phyloP scores from a whole-genome alignment of 805 yeast species.

The Kuraishia borneana region DNA sequence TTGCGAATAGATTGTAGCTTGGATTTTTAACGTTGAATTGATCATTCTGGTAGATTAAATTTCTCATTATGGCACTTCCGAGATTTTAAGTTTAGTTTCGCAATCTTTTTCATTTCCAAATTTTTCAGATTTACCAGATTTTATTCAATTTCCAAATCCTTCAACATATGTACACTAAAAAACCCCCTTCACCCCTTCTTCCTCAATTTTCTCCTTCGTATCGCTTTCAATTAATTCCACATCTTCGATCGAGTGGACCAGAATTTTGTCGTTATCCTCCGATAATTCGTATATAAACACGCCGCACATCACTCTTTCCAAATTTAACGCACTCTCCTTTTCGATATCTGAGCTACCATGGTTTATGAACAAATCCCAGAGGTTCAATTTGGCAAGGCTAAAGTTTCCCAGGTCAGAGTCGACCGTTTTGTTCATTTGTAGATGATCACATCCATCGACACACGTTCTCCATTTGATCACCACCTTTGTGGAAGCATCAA shows the following conservation, averaged over 20 bases:
- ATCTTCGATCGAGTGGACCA: conserved; percentile 58
- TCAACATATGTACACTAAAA: too few species aligned
- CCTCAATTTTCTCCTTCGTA: conserved; percentile 2
- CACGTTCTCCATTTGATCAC: conserved; percentile 50
- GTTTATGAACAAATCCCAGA: not conserved
- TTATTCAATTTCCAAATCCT: too few species aligned
- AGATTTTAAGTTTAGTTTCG: too few species aligned
- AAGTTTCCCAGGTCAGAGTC: conserved; percentile 21
- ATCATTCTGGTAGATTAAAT: too few species aligned
- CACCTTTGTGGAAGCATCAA: conserved; percentile 34
- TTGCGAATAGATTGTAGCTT: too few species aligned
- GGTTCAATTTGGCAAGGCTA: conserved; percentile 6
- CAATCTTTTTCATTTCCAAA: too few species aligned
- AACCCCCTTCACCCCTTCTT: not conserved
- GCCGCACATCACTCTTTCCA: conserved; percentile 26
- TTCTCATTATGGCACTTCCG: too few species aligned
- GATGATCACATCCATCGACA: conserved; percentile 37
- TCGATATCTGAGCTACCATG: conserved; percentile 1
- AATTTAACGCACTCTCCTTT: conserved; percentile 4
- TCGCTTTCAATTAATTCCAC: conserved; percentile 45
- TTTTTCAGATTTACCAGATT: too few species aligned
- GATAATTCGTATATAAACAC: conserved; percentile 57
- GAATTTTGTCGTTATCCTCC: conserved; percentile 38
- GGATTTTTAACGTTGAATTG: too few species aligned
- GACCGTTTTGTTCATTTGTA: conserved; percentile 9